Conservation (phyloP, 805 yeast species). For the Tetrapisispora namnaoensis region DNA sequence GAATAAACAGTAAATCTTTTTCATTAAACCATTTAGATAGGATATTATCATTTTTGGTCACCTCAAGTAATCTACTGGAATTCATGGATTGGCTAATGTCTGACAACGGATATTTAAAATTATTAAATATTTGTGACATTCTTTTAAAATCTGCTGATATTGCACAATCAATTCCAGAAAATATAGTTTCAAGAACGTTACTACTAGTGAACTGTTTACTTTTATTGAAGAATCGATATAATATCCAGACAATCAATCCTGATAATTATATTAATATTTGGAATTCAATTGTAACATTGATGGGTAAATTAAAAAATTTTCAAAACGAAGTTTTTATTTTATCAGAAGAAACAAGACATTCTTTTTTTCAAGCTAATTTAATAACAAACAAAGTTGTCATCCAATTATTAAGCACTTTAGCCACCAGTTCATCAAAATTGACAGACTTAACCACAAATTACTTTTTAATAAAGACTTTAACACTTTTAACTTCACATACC, state of each 20-base stretch:
- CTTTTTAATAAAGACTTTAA: constrained; percentile 14
- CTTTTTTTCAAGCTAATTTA: constrained; percentile 8
- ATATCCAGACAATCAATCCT: neutral
- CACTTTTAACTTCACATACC: constrained; percentile 5
- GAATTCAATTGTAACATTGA: constrained; percentile 12
- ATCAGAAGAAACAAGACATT: constrained; percentile 19
- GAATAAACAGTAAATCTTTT: constrained; percentile 23
- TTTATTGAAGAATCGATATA: neutral
- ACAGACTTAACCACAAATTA: constrained; percentile 8
- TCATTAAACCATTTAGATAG: constrained; percentile 21
- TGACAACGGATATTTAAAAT: constrained; percentile 16
- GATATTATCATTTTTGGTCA: constrained; percentile 14
- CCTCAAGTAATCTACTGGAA: constrained; percentile 3
- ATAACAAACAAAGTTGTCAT: constrained; percentile 13
- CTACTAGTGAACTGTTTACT: constrained; percentile 18
- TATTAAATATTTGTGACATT: constrained; percentile 12
- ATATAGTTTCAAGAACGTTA: constrained; percentile 20
- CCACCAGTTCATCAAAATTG: constrained; percentile 3
- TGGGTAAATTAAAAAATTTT: constrained; percentile 15
- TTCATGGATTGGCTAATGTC: constrained; percentile 16
- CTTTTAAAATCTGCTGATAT: constrained; percentile 21
- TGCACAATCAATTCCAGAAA: constrained; percentile 18
- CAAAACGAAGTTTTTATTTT: constrained; percentile 19
- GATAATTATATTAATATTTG: constrained; percentile 11
- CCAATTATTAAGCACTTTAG: constrained; percentile 11